These are phyloP conservation scores for Ogataea methylovora DNA, from an alignment of 805 yeast genomes.

Conservation along the genomic window DNA sequence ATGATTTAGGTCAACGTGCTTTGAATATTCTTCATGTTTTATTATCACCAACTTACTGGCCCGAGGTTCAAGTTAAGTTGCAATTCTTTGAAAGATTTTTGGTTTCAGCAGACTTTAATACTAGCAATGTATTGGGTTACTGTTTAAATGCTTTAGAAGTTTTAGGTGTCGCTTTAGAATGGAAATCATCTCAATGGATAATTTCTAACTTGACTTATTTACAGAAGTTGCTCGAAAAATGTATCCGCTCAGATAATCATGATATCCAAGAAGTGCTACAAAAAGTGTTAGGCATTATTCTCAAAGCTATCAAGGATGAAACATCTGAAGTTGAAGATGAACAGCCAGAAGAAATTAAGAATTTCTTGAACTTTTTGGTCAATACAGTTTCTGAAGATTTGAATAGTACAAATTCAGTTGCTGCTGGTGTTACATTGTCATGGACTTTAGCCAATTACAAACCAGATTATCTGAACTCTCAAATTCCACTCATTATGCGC, in stretches of 20 bases:
- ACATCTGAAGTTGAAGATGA: slow-evolving; percentile 35
- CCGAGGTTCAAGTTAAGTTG: slow-evolving; percentile 80
- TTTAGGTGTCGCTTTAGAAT: slow-evolving; percentile 70
- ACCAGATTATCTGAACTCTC: slow-evolving; percentile 67
- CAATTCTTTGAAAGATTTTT: slow-evolving; percentile 84
- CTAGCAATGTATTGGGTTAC: slow-evolving; percentile 63
- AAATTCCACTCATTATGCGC: slow-evolving; percentile 72
- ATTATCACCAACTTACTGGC: slow-evolving; percentile 71
- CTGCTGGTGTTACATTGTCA: slow-evolving; percentile 78
- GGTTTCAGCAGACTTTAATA: slow-evolving; percentile 65
- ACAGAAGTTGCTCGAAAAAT: slow-evolving; percentile 69
- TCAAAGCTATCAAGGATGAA: slow-evolving; percentile 54
- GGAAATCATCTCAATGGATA: slow-evolving; percentile 76
- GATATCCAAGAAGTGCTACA: slow-evolving; percentile 83
- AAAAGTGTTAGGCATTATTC: slow-evolving; percentile 60
- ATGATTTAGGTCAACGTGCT: slow-evolving; percentile 75
- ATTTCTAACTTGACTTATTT: slow-evolving; percentile 60
- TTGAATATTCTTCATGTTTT: slow-evolving; percentile 68
- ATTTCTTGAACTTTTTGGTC: slow-evolving; percentile 53
- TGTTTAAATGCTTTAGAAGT: slow-evolving; percentile 91
- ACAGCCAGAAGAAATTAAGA: slow-evolving; percentile 53
- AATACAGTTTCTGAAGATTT: slow-evolving; percentile 76
- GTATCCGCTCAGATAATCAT: slow-evolving; percentile 74
- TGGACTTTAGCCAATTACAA: slow-evolving; percentile 75
- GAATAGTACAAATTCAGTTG: slow-evolving; percentile 59